Percentiles rank a stretch among this genome's conserved stretches.
These are phyloP conservation scores for Golubevia sp. DNA, from an alignment of 1,284 basidiomycete genomes.

Conservation along the genomic window DNA sequence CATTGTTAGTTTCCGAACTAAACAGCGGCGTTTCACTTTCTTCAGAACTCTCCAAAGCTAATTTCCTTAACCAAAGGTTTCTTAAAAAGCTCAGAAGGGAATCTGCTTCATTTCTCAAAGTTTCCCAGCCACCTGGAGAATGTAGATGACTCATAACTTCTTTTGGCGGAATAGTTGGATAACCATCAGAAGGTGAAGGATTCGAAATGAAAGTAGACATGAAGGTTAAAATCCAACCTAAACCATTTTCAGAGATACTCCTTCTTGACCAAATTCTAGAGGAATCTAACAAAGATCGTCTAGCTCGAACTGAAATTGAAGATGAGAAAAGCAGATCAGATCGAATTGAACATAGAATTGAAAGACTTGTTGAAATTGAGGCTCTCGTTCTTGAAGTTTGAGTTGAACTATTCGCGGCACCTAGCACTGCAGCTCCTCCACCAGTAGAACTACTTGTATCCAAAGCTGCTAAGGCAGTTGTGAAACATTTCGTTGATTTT, in stretches of 20 bases:
- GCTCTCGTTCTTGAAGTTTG: constrained; percentile 26
- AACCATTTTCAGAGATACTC: constrained; percentile 31
- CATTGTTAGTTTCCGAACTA: no score
- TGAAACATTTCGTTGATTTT: constrained; percentile 21
- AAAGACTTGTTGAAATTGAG: constrained; percentile 20
- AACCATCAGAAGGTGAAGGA: no score
- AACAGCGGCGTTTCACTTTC: no score
- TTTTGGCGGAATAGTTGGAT: no score
- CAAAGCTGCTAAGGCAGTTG: constrained; percentile 22
- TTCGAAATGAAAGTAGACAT: not conserved
- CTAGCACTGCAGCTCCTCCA: constrained; percentile 18
- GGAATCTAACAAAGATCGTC: constrained; percentile 27
- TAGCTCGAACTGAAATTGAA: not conserved
- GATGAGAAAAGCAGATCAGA: constrained; percentile 19
- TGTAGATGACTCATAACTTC: no score
- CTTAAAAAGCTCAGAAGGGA: constrained; percentile 18
- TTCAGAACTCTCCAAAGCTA: no score
- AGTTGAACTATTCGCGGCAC: constrained; percentile 30
- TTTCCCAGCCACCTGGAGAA: constrained; percentile 27
- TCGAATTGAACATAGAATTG: constrained; percentile 23
- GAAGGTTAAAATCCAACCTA: constrained; percentile 18
- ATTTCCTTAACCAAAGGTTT: constrained; percentile 4
- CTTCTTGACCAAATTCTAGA: constrained; percentile 33
- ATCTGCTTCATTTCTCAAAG: constrained; percentile 22
- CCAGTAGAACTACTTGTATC: constrained; percentile 17